Evolutionary conservation across 164 flowering plant species (phyloP).

Genomic region (Vitis cinerea): DNA sequence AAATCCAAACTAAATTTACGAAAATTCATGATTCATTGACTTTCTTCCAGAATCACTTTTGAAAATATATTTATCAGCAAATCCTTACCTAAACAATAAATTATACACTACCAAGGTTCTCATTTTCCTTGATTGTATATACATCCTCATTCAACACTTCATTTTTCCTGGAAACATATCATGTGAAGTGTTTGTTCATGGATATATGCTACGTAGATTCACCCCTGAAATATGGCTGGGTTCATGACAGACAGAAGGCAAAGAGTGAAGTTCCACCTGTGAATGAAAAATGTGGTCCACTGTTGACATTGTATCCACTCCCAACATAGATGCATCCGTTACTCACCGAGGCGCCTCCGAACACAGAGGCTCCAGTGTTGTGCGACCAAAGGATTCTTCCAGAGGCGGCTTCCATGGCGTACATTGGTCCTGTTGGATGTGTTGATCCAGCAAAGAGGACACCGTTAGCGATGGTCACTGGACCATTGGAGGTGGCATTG

Average conservation of each 20-base stretch:
- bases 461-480: constrained; percentile 36
- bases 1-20: too few species aligned
- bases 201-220: too few species aligned
- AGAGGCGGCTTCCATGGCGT: constrained; percentile 32
- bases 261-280: constrained; percentile 30
- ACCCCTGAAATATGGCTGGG: too few species aligned
- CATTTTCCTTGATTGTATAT: too few species aligned
- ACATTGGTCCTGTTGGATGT: constrained; percentile 26
- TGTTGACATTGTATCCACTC: constrained; percentile 27
- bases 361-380: constrained; percentile 38
- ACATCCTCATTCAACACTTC: too few species aligned
- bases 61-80: too few species aligned
- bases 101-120: too few species aligned
- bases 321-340: constrained; percentile 40
- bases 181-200: too few species aligned
- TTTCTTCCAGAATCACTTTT: too few species aligned
- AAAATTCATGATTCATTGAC: too few species aligned
- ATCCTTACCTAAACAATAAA: too few species aligned
- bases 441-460: constrained; percentile 42
- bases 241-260: constrained; percentile 19
- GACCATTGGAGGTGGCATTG: constrained; percentile 25
- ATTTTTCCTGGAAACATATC: too few species aligned
- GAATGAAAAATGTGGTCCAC: constrained; percentile 12
- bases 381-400: constrained; percentile 44
- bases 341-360: constrained; percentile 39